phyloP scores from a whole-genome alignment of 2,329 filamentous ascomycete species.

The Xylariaceae sp. region DNA sequence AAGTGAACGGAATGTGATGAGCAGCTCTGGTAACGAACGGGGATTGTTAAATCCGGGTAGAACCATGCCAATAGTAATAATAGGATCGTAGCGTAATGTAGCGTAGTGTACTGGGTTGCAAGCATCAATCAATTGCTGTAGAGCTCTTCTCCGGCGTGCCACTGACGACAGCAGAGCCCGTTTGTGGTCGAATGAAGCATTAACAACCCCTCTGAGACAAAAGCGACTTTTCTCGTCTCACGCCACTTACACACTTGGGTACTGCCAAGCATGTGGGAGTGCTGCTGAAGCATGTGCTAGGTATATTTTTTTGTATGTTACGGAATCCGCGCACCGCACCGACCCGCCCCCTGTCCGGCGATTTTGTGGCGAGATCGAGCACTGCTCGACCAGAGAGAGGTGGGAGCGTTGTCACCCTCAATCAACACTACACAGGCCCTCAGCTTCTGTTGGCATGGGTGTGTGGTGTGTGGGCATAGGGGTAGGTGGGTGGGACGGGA shows the following conservation, averaged over 20 bases:
- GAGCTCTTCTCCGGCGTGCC: too few species aligned
- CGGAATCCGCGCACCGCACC: slow-evolving; percentile 18
- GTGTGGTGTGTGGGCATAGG: neutral
- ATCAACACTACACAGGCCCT: neutral
- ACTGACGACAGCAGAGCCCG: slow-evolving; percentile 2
- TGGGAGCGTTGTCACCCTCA: neutral
- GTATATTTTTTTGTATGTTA: slow-evolving; percentile 2
- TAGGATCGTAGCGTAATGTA: too few species aligned
- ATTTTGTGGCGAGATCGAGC: slow-evolving; percentile 7
- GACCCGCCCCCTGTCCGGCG: slow-evolving; percentile 10
- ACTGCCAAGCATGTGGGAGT: slow-evolving; percentile 7
- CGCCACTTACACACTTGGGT: slow-evolving; percentile 9
- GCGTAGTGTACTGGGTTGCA: too few species aligned
- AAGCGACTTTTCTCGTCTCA: neutral
- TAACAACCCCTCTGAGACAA: neutral
- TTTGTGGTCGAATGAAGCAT: neutral
- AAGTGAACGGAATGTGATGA: too few species aligned
- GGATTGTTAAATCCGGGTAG: too few species aligned
- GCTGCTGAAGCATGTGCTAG: neutral
- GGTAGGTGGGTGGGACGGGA: slow-evolving; percentile 6
- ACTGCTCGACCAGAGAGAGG: neutral
- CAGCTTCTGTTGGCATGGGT: neutral
- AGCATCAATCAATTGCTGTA: too few species aligned
- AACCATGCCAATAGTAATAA: too few species aligned
- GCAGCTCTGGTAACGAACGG: neutral